These are phyloP conservation scores for Helotiales sp. DNA, from an alignment of 2,329 filamentous ascomycete species.

Conservation along the genomic window DNA sequence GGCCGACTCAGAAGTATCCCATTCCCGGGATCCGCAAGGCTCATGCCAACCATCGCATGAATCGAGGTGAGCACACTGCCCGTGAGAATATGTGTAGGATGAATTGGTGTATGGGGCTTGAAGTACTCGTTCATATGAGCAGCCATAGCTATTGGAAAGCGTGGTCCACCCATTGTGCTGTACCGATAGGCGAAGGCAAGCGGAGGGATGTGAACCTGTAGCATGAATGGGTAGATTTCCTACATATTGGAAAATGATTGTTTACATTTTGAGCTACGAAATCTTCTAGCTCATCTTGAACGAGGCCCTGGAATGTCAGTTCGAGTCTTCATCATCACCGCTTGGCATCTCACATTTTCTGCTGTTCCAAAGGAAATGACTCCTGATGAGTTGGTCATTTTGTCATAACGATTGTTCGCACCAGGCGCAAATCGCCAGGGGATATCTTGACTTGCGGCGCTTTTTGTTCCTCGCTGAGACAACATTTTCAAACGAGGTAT, in stretches of 20 bases:
- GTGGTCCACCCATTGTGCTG: conserved; percentile 45
- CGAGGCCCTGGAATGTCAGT: conserved; percentile 40
- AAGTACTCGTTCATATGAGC: conserved; percentile 50
- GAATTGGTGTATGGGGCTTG: conserved; percentile 43
- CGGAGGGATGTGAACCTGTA: conserved; percentile 41
- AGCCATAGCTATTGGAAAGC: conserved; percentile 49
- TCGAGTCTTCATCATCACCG: not conserved
- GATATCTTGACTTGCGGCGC: conserved; percentile 20
- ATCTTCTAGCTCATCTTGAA: conserved; percentile 46
- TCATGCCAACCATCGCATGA: conserved; percentile 50
- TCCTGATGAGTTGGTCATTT: conserved; percentile 28
- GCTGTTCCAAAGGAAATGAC: conserved; percentile 31
- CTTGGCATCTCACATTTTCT: conserved; percentile 28
- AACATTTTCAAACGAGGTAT: conserved; percentile 54
- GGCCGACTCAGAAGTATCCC: conserved; percentile 53
- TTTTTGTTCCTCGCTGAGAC: conserved; percentile 12
- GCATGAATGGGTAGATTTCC: not conserved
- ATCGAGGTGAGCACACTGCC: conserved; percentile 50
- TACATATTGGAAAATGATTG: not conserved
- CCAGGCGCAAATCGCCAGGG: conserved; percentile 31
- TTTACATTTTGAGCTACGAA: conserved; percentile 46
- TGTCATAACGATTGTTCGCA: conserved; percentile 29
- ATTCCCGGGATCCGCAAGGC: conserved; percentile 50
- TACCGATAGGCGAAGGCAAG: conserved; percentile 49
- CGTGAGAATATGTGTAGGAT: conserved; percentile 46